Base-by-base conservation (phyloP, 2,329 filamentous ascomycete species). In the Colletotrichum trifolii region DNA sequence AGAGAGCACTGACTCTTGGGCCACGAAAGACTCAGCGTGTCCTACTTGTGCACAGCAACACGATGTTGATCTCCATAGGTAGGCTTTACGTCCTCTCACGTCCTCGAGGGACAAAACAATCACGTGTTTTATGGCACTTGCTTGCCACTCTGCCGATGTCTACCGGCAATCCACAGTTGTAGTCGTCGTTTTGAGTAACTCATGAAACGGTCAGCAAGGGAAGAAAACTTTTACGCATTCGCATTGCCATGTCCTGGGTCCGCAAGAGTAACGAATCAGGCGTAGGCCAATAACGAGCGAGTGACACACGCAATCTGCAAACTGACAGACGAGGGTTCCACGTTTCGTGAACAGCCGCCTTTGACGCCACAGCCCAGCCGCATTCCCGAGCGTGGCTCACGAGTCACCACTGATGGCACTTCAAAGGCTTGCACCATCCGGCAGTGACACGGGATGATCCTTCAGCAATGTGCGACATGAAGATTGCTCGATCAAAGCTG, bases 201-300 rank as follows among this genome's bases (percentile, higher is more conserved):
- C 47, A 47, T 47, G 46, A 56, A 53, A 52, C 52, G 25, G 15
- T 13, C 39, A 10, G 13, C 8, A 25, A 25, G 25, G 25, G 39
- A 33, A 48, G 59, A 66, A 66, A 57, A 57, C 33, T 62, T 53
- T 57, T 63, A 63, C 25, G 4, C 25, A 25, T 25, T 25, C 25
- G 25, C 25, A 52, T 38, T 62, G 47, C 47, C 17, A 33, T n/a
- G 53, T 57, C 63, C 58, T 17, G 59, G 59, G 47, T 33, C 40
- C 62, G 58, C 46, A 15, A 53, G 58, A 36, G 17, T 39, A 62
- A 47, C 63, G 63, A 57, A 66, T 66, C 58, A 63, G 58, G 33
- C 15, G 39, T 38, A 35, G 17, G 46, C 58, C 42, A 13, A 62
- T 65, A 52, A 65, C 58, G 58, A 53, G 62, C 36, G 46, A 53